Conservation (phyloP, 371 early-diverging fungal species). For the Syncephalis plumigaleata region DNA sequence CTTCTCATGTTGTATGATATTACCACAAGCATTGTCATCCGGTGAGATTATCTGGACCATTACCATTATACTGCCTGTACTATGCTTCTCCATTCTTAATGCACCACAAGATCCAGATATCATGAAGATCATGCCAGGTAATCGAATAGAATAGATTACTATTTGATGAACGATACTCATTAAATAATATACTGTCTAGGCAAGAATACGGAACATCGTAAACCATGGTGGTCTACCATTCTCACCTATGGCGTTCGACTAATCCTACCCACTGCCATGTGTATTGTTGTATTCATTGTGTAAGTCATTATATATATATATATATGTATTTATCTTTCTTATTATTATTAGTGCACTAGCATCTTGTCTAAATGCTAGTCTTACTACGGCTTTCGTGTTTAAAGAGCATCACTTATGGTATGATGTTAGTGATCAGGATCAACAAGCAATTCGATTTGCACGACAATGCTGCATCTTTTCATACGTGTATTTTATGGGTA, state of each 20-base stretch:
- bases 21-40: slow-evolving; percentile 71
- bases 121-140: slow-evolving; percentile 85
- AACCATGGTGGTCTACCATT: slow-evolving; percentile 52
- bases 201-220: slow-evolving; percentile 70
- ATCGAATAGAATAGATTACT: too few relatives aligned
- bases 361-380: neutral
- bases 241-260: slow-evolving; percentile 55
- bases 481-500: slow-evolving; percentile 55
- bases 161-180: too few relatives aligned
- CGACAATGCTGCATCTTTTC: slow-evolving; percentile 54
- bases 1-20: slow-evolving; percentile 42
- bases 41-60: slow-evolving; percentile 78
- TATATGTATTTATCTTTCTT: too few relatives aligned
- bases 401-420: slow-evolving; percentile 25
- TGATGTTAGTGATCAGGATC: slow-evolving; percentile 29
- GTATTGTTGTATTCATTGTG: slow-evolving; percentile 41
- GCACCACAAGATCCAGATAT: slow-evolving; percentile 73
- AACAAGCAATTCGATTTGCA: slow-evolving; percentile 61
- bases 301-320: slow-evolving; percentile 16
- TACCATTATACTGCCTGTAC: slow-evolving; percentile 71
- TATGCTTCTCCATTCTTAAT: slow-evolving; percentile 65
- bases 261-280: slow-evolving; percentile 36
- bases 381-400: slow-evolving; percentile 8
- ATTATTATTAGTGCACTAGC: slow-evolving; percentile 5
- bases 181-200: too few relatives aligned